phyloP scores from a whole-genome alignment of 2,329 filamentous ascomycete species.

The Xylariales sp. region DNA sequence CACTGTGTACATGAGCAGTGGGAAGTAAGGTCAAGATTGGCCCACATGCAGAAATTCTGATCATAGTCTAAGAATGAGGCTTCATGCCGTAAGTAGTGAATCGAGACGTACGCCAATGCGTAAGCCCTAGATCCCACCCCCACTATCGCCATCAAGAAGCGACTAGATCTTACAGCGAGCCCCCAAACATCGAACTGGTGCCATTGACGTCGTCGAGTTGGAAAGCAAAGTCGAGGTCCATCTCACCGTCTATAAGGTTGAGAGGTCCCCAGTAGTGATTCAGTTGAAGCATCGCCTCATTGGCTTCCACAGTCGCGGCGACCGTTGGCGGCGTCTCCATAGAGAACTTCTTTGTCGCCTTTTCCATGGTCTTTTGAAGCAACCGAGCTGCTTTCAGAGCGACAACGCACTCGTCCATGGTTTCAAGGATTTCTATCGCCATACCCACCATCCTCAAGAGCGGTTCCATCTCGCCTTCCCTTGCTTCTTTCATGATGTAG shows the following conservation, averaged over 20 bases:
- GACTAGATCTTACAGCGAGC: conserved; percentile 22
- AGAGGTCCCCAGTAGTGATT: conserved; percentile 23
- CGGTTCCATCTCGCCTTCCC: conserved; percentile 13
- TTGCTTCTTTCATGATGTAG: conserved; percentile 19
- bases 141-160: no score
- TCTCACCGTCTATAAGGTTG: conserved; percentile 19
- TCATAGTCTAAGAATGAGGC: not conserved
- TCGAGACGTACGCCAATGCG: no score
- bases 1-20: no score
- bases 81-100: no score
- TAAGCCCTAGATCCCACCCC: no score
- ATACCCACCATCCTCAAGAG: conserved; percentile 17
- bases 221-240: conserved; percentile 11
- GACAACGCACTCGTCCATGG: conserved; percentile 23
- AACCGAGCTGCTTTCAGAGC: conserved; percentile 21
- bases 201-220: conserved; percentile 7
- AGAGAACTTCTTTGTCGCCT: conserved; percentile 12
- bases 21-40: no score
- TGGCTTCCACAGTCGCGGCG: not conserved
- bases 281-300: conserved; percentile 14
- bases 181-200: conserved; percentile 22
- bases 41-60: not conserved
- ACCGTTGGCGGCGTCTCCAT: conserved; percentile 10
- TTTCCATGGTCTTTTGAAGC: conserved; percentile 19
- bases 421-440: conserved; percentile 21